Evolutionary conservation across 768 basidiomycete species (phyloP).

Genomic region (Leccinum subgranulosum): DNA sequence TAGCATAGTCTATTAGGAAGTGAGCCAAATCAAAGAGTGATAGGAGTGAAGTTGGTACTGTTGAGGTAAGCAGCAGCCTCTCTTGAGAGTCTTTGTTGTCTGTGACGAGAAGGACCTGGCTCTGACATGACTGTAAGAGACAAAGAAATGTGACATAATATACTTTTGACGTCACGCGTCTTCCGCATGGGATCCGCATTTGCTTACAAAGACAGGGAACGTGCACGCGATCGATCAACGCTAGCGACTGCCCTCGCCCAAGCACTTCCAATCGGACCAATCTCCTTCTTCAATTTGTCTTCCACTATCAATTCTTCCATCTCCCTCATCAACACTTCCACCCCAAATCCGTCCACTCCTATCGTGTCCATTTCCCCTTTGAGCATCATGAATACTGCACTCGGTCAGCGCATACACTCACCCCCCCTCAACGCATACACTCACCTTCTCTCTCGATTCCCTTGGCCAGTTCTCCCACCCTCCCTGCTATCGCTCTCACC

Average conservation of each 20-base stretch:
- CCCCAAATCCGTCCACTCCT: conserved; percentile 32
- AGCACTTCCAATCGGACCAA: conserved; percentile 49
- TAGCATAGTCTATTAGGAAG: conserved; percentile 18
- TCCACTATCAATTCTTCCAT: conserved; percentile 70
- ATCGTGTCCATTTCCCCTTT: conserved; percentile 49
- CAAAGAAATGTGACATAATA: neutral
- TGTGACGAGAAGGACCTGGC: conserved; percentile 2
- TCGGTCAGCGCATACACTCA: conserved; percentile 1
- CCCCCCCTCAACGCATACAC: neutral
- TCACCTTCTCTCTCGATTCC: conserved; percentile 56
- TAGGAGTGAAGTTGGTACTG: neutral
- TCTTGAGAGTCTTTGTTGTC: neutral
- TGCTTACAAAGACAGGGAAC: conserved; percentile 27
- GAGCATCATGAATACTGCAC: conserved; percentile 47
- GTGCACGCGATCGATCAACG: conserved; percentile 18
- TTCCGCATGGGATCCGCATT: conserved; percentile 13
- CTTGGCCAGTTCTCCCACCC: conserved; percentile 40
- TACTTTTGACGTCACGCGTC: neutral
- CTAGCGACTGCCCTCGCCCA: conserved; percentile 45
- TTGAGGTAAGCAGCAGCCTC: conserved; percentile 4
- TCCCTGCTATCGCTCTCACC: conserved; percentile 40
- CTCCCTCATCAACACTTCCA: conserved; percentile 46
- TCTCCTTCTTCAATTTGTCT: conserved; percentile 51
- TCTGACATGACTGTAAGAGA: neutral
- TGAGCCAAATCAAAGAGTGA: neutral